These are phyloP conservation scores for Debaryomyces tyrocola DNA, from an alignment of 805 yeast genomes.

Conservation along the genomic window DNA sequence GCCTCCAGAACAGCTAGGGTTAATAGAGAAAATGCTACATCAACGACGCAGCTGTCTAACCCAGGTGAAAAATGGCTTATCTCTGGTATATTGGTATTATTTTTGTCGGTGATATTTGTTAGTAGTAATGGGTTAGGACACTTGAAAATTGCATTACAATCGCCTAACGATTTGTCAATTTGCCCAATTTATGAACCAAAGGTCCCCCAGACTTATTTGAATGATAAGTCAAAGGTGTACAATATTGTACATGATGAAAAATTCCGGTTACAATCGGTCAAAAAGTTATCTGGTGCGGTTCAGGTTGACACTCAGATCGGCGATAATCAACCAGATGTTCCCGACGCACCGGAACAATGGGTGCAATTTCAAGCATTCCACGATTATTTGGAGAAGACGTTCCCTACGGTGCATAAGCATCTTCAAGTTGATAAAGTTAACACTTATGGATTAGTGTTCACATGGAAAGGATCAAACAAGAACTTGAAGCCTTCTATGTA, in stretches of 20 bases:
- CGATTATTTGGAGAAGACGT: constrained; percentile 49
- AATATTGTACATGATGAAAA: constrained; percentile 23
- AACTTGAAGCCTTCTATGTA: constrained; percentile 67
- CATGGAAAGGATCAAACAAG: constrained; percentile 53
- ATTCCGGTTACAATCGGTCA: constrained; percentile 35
- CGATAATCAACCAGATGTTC: constrained; percentile 52
- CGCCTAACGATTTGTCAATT: constrained; percentile 11
- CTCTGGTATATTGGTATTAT: constrained; percentile 2
- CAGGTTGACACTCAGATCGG: constrained; percentile 61
- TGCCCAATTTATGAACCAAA: constrained; percentile 26
- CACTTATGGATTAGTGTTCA: constrained; percentile 60
- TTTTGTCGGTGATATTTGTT: constrained; percentile 11
- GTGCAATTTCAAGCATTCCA: constrained; percentile 46
- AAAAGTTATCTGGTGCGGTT: constrained; percentile 56
- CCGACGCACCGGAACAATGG: constrained; percentile 49
- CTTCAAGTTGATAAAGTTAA: constrained; percentile 58
- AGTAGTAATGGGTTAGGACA: constrained; percentile 15
- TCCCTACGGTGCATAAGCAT: constrained; percentile 51
- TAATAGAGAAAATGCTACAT: no score
- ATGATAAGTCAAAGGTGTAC: constrained; percentile 30
- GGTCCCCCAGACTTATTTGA: constrained; percentile 26
- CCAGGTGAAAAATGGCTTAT: not conserved
- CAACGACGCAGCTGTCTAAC: no score
- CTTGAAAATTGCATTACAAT: constrained; percentile 13
- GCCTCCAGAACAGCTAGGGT: no score